Evolutionary conservation across 441 rosid species (phyloP), one percentile per base, ranked within the genome.

Genomic region (Gossypium schwendimanii): DNA sequence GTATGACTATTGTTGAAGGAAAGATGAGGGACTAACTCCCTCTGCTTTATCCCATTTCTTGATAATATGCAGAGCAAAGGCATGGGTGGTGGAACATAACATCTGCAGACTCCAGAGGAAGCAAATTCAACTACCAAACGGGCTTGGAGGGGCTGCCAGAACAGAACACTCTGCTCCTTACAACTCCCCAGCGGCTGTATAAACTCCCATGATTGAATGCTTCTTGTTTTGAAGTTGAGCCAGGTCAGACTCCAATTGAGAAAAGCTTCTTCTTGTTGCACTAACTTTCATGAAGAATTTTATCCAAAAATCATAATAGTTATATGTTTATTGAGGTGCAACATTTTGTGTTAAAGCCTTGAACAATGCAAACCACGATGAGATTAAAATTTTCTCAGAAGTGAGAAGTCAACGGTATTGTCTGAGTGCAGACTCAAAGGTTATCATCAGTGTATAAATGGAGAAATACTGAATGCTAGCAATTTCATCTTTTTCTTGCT

Each of bases 401-500:
- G 62, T 57, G 1, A 47, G 52, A 5, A 60, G 41, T 36, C 41
- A 12, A 59, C 11, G 0, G 64, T 28, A 28, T 28, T 28, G 33
- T 28, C 6, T 28, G 6, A 4, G 33, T 28, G 33, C 6, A 28
- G 55, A 28, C 50, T 45, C 36, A 23, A 45, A 65, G 55, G 12
- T 65, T 21, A 65, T 45, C 54, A 14, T 21, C 36, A 8, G 39
- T 23, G 20, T 47, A 23, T 14, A 47, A 23, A 21, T 52, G 21
- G 7, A 65, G 45, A 21, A 45, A 65, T 12, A 23, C 20, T 2
- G 45, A 44, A 23, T 44, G 36, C 54, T 18, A 14, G 18, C 24
- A 59, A 10, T 18, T 20, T 79, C 58, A 77, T 74, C 80, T 82
- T 81, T 74, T 90, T 80, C 86, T 90, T 57, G 85, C 64, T 83